Base-by-base conservation (phyloP, 148 eudicot genomes). In the Gaultheria prostrata region DNA sequence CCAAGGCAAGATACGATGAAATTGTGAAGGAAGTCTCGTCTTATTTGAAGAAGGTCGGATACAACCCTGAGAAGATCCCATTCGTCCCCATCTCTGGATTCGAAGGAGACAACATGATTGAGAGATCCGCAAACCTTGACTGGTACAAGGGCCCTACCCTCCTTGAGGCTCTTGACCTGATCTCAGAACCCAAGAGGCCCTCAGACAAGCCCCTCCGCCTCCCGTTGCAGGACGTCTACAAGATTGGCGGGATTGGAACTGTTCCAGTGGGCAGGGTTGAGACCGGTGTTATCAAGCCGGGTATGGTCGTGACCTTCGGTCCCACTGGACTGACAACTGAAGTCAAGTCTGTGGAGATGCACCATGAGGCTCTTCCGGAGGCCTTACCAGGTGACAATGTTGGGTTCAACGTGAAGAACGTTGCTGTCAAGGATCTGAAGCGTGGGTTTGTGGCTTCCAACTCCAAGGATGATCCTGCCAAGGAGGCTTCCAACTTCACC, bases 111-210 rank as follows among this genome's bases (percentile, higher is more conserved):
- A 87, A 87, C 85, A 87, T 87, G 89, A 87, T 84, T 82, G 89
- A 84, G 85, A 85, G 89, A 72, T 87, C 89, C 7, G 83, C 87
- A 59, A 87, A 87, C 87, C 85, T 87, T 5, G 89, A 87, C 87
- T 87, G 87, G 89, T 85, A 87, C 87, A 87, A 87, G 87, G 89
- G 89, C 21, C 89, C 87, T 39, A 87, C 87, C 48, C 87, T 87
- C 46, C 87, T 87, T 32, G 87, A 87, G 10, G 89, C 87, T 39
- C 89, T 87, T 65, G 89, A 39, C 43, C 3, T 39, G 43, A 39
- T 39, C 43, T 39, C 43, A 39, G 43, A 39, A 39, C 43, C 43
- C 6, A 39, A 39, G 43, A 39, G 43, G 43, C 43, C 43, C 43
- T 39, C 43, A 39, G 43, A 39, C 43, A 39, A 39, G 43, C 43